Conservation (phyloP, 768 basidiomycete species). For the Podaxis sp. region DNA sequence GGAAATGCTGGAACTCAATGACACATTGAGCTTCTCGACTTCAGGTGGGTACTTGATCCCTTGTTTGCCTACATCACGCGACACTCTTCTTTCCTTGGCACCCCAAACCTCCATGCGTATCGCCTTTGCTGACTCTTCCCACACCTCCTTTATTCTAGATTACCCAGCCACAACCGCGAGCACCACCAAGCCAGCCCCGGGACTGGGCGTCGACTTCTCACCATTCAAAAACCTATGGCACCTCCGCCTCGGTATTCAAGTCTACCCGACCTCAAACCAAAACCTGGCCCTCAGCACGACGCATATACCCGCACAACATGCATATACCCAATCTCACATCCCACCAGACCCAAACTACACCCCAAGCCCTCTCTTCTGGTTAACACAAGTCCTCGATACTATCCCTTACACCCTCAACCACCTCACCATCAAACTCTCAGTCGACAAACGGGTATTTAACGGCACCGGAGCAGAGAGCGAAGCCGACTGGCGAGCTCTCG, state of each 20-base stretch:
- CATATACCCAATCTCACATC: not conserved
- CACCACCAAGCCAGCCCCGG: not conserved
- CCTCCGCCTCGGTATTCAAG: not conserved
- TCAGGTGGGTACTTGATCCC: not conserved
- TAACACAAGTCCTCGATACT: not conserved
- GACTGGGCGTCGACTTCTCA: not conserved
- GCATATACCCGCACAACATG: not conserved
- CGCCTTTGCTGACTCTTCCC: not conserved
- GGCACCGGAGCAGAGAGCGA: not conserved
- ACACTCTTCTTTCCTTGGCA: not conserved
- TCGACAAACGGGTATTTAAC: not conserved
- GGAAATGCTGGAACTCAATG: not conserved
- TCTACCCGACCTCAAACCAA: not conserved
- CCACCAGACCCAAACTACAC: not conserved
- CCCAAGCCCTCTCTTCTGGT: not conserved
- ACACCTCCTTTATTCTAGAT: not conserved
- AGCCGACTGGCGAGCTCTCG: not conserved
- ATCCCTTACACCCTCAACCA: not conserved
- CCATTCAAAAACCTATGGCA: not conserved
- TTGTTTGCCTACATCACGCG: not conserved
- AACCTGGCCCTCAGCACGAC: not conserved
- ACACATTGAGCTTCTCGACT: not conserved
- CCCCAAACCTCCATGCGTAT: not conserved
- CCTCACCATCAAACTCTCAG: not conserved
- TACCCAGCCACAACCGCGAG: not conserved